phyloP scores from a whole-genome alignment of 495 filamentous ascomycete species.

The Aspergillus taichungensis region DNA sequence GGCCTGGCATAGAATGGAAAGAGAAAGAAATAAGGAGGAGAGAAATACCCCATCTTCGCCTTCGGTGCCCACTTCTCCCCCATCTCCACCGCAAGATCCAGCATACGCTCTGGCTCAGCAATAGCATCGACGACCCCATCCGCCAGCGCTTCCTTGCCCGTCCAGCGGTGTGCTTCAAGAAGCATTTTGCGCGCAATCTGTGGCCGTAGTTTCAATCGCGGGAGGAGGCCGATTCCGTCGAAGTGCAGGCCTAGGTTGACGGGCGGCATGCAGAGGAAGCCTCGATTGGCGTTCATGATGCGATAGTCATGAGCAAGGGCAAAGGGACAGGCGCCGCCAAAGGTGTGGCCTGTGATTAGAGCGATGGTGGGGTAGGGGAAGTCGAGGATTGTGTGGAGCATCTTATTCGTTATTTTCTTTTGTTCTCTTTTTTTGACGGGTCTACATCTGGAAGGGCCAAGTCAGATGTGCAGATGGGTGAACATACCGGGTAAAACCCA shows the following conservation, averaged over 20 bases:
- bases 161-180: slow-evolving; percentile 43
- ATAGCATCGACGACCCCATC: slow-evolving; percentile 43
- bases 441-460: neutral
- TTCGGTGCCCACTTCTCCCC: slow-evolving; percentile 34
- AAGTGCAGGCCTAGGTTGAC: slow-evolving; percentile 44
- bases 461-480: no score
- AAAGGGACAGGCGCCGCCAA: slow-evolving; percentile 41
- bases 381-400: slow-evolving; percentile 43
- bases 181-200: slow-evolving; percentile 43
- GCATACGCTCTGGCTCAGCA: slow-evolving; percentile 37
- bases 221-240: slow-evolving; percentile 39
- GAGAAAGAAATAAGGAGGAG: neutral
- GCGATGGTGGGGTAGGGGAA: slow-evolving; percentile 45
- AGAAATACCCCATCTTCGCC: slow-evolving; percentile 36
- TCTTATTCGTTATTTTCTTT: slow-evolving; percentile 1
- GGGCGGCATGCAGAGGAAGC: slow-evolving; percentile 42
- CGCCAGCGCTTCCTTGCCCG: slow-evolving; percentile 35
- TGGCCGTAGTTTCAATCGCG: slow-evolving; percentile 38
- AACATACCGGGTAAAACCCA: slow-evolving; percentile 35
- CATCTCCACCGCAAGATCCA: slow-evolving; percentile 31
- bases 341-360: slow-evolving; percentile 42
- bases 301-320: slow-evolving; percentile 42
- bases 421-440: neutral
- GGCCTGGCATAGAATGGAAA: neutral
- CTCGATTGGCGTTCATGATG: slow-evolving; percentile 42